Conservation (phyloP, 2,329 filamentous ascomycete species). For the Penicillium sp. region DNA sequence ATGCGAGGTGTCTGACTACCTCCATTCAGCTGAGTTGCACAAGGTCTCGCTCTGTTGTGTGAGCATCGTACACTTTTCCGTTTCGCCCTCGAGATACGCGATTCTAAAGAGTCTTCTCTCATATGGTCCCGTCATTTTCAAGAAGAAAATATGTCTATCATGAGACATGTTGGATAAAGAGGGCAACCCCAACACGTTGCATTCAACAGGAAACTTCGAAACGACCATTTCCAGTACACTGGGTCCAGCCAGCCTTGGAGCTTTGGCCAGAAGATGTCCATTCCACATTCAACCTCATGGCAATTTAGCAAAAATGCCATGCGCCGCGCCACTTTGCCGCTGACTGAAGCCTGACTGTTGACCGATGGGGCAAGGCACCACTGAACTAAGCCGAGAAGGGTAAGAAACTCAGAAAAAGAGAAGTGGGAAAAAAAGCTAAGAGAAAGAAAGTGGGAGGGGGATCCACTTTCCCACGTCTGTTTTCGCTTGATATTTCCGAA, state of each 20-base stretch:
- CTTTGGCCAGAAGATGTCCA: slow-evolving; percentile 37
- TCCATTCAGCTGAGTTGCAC: not conserved
- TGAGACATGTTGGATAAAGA: not conserved
- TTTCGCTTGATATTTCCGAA: slow-evolving; percentile 11
- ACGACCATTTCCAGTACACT: not conserved
- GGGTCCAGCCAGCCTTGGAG: slow-evolving; percentile 17
- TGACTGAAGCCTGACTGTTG: not conserved
- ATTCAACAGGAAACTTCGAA: not conserved
- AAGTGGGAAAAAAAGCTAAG: not conserved
- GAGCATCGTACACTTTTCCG: slow-evolving; percentile 6
- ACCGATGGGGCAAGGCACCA: not conserved
- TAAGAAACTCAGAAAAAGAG: not conserved
- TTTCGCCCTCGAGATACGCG: not conserved
- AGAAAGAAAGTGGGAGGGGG: not conserved
- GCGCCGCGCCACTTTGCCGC: not conserved
- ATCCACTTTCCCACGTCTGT: not conserved
- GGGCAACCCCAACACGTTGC: not conserved
- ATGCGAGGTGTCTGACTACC: slow-evolving; percentile 7
- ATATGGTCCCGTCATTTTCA: not conserved
- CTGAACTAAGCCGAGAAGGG: not conserved
- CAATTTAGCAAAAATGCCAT: not conserved
- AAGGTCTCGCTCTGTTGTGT: not conserved
- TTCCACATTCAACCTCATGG: not conserved
- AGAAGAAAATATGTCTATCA: not conserved
- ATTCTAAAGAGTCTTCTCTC: not conserved